These are phyloP conservation scores for Auriscalpium orientale DNA, from an alignment of 768 basidiomycete species.

Conservation along the genomic window DNA sequence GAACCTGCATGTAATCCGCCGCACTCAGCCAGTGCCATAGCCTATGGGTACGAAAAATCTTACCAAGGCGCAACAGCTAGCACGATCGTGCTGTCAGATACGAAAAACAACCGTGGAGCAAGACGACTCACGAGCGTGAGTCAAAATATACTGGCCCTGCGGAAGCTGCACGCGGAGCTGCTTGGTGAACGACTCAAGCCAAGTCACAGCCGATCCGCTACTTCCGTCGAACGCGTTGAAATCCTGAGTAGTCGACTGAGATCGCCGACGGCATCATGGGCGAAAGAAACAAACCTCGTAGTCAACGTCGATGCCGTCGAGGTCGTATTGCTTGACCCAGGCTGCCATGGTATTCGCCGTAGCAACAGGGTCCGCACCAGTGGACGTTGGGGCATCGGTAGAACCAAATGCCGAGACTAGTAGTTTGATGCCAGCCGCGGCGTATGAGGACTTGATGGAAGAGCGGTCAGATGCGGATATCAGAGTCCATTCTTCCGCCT, in stretches of 20 bases:
- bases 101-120: not conserved
- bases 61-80: constrained; percentile 38
- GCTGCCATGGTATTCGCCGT: constrained; percentile 36
- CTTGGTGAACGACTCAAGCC: constrained; percentile 30
- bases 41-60: not conserved
- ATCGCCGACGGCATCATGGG: not conserved
- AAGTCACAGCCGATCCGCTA: constrained; percentile 42
- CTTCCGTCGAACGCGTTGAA: constrained; percentile 51
- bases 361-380: constrained; percentile 29
- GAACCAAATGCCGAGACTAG: constrained; percentile 51
- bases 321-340: constrained; percentile 37
- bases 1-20: constrained; percentile 22
- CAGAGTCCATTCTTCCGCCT: constrained; percentile 38
- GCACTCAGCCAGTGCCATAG: too few species aligned
- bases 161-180: constrained; percentile 29
- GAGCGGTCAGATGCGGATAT: constrained; percentile 32
- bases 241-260: constrained; percentile 33
- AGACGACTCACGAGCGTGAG: constrained; percentile 26
- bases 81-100: constrained; percentile 12
- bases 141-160: constrained; percentile 27
- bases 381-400: constrained; percentile 35
- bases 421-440: constrained; percentile 48
- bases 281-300: constrained; percentile 31
- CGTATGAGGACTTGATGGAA: constrained; percentile 38
- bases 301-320: constrained; percentile 49